These are phyloP conservation scores for Metroxylon sagu DNA, from an alignment of 176 grass and related monocot species.

Conservation along the genomic window DNA sequence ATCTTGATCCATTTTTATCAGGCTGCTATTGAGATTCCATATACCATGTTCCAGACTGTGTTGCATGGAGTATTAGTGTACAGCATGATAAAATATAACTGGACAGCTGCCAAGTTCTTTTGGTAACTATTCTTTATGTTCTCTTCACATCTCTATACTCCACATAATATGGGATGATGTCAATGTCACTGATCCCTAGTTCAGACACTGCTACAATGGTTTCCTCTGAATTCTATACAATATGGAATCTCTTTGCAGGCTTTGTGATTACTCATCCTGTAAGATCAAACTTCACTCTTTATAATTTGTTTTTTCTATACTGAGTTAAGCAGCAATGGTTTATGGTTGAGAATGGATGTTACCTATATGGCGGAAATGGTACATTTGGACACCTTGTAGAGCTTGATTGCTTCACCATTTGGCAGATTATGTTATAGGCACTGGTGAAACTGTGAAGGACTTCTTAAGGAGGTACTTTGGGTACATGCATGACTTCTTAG, in stretches of 20 bases:
- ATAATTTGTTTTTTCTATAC: neutral
- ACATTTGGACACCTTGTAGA: constrained; percentile 26
- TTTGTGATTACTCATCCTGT: neutral
- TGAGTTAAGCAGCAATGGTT: neutral
- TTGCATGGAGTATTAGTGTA: no score
- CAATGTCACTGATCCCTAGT: constrained; percentile 7
- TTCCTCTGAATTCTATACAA: constrained; percentile 11
- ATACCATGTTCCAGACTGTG: no score
- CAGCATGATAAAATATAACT: no score
- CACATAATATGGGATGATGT: constrained; percentile 14
- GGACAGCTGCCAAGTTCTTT: no score
- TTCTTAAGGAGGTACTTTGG: constrained; percentile 9
- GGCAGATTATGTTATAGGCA: neutral
- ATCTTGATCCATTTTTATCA: no score
- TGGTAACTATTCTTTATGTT: no score
- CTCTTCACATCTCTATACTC: neutral
- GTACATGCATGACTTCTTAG: constrained; percentile 11
- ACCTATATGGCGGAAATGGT: constrained; percentile 25
- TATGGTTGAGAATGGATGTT: constrained; percentile 17
- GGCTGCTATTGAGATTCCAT: no score
- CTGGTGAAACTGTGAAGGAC: neutral
- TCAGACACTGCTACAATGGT: constrained; percentile 8
- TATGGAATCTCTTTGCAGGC: constrained; percentile 10
- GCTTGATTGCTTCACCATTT: constrained; percentile 13
- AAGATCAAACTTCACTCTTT: neutral